Percentiles rank a stretch among this genome's conserved stretches.
These are phyloP conservation scores for Euphorbia lathyris DNA, from an alignment of 345 rosid genomes.

Conservation along the genomic window DNA sequence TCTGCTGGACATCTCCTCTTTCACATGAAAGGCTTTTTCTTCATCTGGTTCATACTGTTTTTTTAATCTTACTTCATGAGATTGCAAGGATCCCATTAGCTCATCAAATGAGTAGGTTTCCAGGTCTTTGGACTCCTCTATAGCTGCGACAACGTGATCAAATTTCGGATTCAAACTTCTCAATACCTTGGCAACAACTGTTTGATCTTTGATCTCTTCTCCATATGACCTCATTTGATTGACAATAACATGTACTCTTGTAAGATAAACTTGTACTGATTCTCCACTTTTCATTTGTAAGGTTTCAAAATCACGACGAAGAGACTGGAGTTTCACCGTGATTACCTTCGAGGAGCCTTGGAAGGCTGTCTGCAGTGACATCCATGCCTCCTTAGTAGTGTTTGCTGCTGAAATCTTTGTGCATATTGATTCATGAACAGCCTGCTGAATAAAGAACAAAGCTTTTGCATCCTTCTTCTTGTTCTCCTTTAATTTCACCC, in stretches of 20 bases:
- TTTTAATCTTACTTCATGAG: not conserved
- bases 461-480: conserved; percentile 2
- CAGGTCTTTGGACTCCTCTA: not conserved
- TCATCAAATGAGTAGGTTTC: not conserved
- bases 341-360: not conserved
- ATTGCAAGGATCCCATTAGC: not conserved
- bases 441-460: not conserved
- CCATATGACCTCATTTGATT: too few species aligned
- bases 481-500: not conserved
- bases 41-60: not conserved
- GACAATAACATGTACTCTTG: too few species aligned
- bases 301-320: not conserved
- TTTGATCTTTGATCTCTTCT: too few species aligned
- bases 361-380: not conserved
- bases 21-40: not conserved
- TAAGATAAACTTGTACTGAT: not conserved
- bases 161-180: not conserved
- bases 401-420: not conserved
- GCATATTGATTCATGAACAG: not conserved
- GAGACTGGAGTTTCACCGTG: not conserved
- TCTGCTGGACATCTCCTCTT: not conserved
- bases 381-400: not conserved
- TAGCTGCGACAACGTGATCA: not conserved
- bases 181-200: too few species aligned
- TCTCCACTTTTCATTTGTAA: not conserved